Percentiles rank a stretch among this genome's conserved stretches.
Evolutionary conservation across 257 asterid genomes (phyloP).

Genomic region (Ligustrum vulgare): DNA sequence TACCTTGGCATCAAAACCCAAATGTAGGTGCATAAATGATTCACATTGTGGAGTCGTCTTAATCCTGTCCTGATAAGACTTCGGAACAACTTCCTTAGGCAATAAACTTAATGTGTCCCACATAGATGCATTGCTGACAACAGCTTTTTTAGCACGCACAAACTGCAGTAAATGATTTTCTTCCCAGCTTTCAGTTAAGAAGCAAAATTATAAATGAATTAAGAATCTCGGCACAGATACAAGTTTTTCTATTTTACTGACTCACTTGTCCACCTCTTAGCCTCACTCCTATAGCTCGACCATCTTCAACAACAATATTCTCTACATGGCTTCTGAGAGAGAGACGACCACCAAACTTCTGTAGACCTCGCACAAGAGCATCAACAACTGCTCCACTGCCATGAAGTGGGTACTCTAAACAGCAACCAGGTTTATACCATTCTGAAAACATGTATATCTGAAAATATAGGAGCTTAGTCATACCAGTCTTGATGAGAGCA

Average conservation of each 20-base stretch:
- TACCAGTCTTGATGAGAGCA: not conserved
- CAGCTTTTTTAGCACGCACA: slow-evolving; percentile 83
- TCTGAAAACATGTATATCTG: slow-evolving; percentile 96
- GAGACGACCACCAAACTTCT: slow-evolving; percentile 82
- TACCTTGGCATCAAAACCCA: slow-evolving; percentile 88
- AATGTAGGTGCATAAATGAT: slow-evolving; percentile 97
- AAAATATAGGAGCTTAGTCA: slow-evolving; percentile 15
- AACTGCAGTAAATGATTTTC: slow-evolving; percentile 48
- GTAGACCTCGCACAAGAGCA: slow-evolving; percentile 83
- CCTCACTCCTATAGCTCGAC: slow-evolving; percentile 89
- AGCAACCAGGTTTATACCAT: slow-evolving; percentile 94
- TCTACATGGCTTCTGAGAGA: slow-evolving; percentile 87
- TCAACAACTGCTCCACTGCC: slow-evolving; percentile 89
- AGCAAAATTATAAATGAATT: not conserved
- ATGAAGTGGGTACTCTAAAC: slow-evolving; percentile 84
- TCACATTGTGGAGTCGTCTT: slow-evolving; percentile 82
- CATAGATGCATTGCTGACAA: slow-evolving; percentile 96
- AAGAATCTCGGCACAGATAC: not conserved
- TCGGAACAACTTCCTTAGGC: slow-evolving; percentile 71
- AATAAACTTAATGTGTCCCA: slow-evolving; percentile 84
- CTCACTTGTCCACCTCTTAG: slow-evolving; percentile 88
- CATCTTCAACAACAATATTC: slow-evolving; percentile 73
- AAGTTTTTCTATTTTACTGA: slow-evolving; percentile 15
- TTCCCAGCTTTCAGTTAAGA: not conserved
- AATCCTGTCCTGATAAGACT: slow-evolving; percentile 56